phyloP scores from a whole-genome alignment of 768 basidiomycete species.

The Lyophyllum shimeji region DNA sequence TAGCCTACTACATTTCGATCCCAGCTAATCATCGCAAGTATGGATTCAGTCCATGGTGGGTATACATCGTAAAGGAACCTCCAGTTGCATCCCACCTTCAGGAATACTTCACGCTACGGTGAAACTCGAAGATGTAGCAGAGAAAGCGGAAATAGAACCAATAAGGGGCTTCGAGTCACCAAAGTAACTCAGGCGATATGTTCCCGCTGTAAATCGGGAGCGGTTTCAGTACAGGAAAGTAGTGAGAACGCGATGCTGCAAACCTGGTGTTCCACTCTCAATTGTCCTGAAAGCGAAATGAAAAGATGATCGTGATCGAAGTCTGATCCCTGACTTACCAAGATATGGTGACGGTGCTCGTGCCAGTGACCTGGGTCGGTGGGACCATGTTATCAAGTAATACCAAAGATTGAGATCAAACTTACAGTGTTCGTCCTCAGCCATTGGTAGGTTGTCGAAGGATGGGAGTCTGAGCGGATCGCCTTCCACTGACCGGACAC shows the following conservation, averaged over 20 bases:
- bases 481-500: conserved; percentile 50
- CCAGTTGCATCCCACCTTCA: not conserved
- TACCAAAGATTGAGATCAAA: conserved; percentile 10
- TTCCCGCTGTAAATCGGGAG: conserved; percentile 47
- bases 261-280: conserved; percentile 57
- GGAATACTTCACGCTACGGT: conserved; percentile 41
- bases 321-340: conserved; percentile 44
- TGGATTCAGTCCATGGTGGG: not conserved
- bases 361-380: conserved; percentile 46
- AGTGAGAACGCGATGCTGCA: conserved; percentile 19
- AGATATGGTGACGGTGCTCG: conserved; percentile 63
- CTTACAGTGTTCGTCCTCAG: conserved; percentile 51
- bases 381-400: conserved; percentile 1
- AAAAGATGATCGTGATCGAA: conserved; percentile 2
- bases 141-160: conserved; percentile 63
- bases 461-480: conserved; percentile 75
- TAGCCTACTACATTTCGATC: not conserved
- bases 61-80: conserved; percentile 6
- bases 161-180: conserved; percentile 75
- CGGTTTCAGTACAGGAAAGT: not conserved
- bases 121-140: conserved; percentile 61
- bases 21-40: not conserved
- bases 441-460: conserved; percentile 73
- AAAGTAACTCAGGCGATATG: conserved; percentile 69
- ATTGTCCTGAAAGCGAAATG: conserved; percentile 48